Evolutionary conservation across 2,329 filamentous ascomycete genomes (phyloP), one percentile per base, ranked within the genome.

Genomic region (Neophaeococcomyces aloes): DNA sequence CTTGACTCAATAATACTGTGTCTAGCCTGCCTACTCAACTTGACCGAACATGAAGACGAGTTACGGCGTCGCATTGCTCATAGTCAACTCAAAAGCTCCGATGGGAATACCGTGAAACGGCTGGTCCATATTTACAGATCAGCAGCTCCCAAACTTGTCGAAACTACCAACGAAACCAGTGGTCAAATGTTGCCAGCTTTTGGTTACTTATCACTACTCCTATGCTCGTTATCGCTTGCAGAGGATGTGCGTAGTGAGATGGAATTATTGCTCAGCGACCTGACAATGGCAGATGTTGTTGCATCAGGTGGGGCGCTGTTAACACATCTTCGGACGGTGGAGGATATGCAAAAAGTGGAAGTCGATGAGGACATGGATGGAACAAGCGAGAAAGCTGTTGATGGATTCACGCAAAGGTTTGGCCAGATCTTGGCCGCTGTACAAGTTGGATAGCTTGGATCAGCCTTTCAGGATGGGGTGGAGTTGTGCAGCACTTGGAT

Each of bases 1-100:
- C 67, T 88, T 42, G 82, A 94, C 52, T 74, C 77, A 38, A 70
- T 94, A 11, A 75, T 94, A 38, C 71, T 95, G 32, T 75, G 84
- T 41, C 68, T 94, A 30, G 88, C 86, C 0, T 77, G 86, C 17
- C 75, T 89, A 63, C 94, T 94, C 61, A 95, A 95, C 56, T 75
- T 95, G 43, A 76, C 85, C 7, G 87, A 94, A 59, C 81, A 86
- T 57, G 86, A 79, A 56, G 68, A 78, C 13, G 61, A 69, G 17
- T 80, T 83, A 10, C 71, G 80, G 42, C 60, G 65, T 56, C 48
- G 67, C 61, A 57, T 73, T 60, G 51, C 76, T 57, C 48, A 59
- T 48, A 52, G 61, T 50, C 43, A 57, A 62, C 46, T 36, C 45
- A 61, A 58, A 43, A 62, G 50, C 30, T 56, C 33, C 6, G 5